Evolutionary conservation across 2,329 filamentous ascomycete species (phyloP), one percentile per base, ranked within the genome.

Genomic region (Pseudocercospora vitis): DNA sequence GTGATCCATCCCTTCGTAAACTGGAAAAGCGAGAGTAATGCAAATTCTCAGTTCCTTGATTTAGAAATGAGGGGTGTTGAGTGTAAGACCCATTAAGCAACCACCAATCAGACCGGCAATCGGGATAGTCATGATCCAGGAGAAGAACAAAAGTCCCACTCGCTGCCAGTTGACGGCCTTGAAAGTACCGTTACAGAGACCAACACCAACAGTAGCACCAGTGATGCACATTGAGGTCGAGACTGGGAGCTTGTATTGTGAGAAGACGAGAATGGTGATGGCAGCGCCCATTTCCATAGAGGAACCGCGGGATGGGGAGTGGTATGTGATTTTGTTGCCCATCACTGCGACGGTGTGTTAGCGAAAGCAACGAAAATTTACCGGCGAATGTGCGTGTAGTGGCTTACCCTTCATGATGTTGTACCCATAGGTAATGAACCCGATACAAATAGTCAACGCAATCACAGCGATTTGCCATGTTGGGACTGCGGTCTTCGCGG

Each of bases 201-300:
- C 81, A 49, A 83, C 81, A 53, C 81, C 81, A 40, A 83, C 81
- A 16, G 80, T 82, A 37, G 80, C 77, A 46, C 81, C 81, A 40
- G 76, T 81, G 61, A 83, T 83, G 65, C 82, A 85, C 69, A 84
- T 81, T 0, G 82, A 84, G 2, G 82, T 85, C 4, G 81, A 83
- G 19, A 85, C 76, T 3, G 83, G 82, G 3, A 85, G 76, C 51
- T 78, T 74, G 9, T 86, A 74, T 53, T 80, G 79, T 1, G 83
- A 84, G 28, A 82, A 82, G 59, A 86, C 68, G 50, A 86, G 79
- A 55, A 86, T 76, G 12, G 83, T 84, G 56, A 81, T 75, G 18
- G 81, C 81, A 19, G 78, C 77, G 26, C 79, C 81, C 16, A 83
- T 72, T 68, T 83, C 81, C 77, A 81, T 81, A 21, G 74, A 78